phyloP scores from a whole-genome alignment of 1,284 basidiomycete species.

The Papiliotrema flavescens region DNA sequence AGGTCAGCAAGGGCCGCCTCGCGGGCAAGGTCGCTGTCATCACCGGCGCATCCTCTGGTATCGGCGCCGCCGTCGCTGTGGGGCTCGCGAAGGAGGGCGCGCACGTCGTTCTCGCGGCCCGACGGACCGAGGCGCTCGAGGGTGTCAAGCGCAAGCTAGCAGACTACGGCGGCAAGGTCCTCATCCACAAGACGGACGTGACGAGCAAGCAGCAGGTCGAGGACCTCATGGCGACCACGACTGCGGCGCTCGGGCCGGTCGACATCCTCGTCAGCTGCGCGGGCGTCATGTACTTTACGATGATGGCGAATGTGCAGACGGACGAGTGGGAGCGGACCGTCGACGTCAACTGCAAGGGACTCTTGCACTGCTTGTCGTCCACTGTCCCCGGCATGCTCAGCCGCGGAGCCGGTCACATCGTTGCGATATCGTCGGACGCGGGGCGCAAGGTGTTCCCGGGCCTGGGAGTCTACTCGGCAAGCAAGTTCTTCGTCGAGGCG shows the following conservation, averaged over 20 bases:
- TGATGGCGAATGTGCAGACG: constrained; percentile 34
- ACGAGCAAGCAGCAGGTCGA: constrained; percentile 28
- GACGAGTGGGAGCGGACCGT: constrained; percentile 41
- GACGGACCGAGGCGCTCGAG: constrained; percentile 57
- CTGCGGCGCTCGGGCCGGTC: constrained; percentile 22
- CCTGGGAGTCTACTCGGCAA: constrained; percentile 38
- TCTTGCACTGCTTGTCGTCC: constrained; percentile 31
- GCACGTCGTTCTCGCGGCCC: constrained; percentile 58
- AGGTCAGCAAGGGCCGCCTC: constrained; percentile 10
- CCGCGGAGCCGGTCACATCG: constrained; percentile 30
- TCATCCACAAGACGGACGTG: constrained; percentile 32
- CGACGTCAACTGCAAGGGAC: constrained; percentile 42
- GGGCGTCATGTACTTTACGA: constrained; percentile 41
- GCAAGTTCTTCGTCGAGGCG: constrained; percentile 42
- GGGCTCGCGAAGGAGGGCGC: constrained; percentile 58
- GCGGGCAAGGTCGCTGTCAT: constrained; percentile 43
- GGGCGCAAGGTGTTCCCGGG: constrained; percentile 41
- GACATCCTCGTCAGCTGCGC: constrained; percentile 37
- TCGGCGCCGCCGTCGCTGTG: constrained; percentile 50
- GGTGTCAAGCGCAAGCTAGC: constrained; percentile 51
- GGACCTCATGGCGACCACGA: constrained; percentile 22
- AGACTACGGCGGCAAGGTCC: constrained; percentile 25
- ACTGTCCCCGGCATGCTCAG: constrained; percentile 28
- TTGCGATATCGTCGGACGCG: constrained; percentile 42
- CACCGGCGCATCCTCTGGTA: constrained; percentile 48